Conservation (phyloP, 768 basidiomycete species). For the Coprinopsis cinerea region DNA sequence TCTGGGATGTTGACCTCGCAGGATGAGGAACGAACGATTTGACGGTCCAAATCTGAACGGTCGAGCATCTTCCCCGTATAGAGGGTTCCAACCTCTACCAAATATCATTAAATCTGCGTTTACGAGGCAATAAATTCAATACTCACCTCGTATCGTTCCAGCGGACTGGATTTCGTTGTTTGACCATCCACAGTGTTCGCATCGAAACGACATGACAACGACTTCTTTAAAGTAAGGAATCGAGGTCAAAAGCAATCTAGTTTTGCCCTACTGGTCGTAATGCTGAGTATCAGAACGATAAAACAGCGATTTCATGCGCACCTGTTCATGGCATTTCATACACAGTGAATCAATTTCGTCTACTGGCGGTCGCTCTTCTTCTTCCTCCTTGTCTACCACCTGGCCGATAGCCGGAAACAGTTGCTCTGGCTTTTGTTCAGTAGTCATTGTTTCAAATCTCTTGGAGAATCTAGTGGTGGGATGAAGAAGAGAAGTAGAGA, state of each 20-base stretch:
- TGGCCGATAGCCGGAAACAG: slow-evolving; percentile 58
- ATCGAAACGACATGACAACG: slow-evolving; percentile 94
- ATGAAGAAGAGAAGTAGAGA: too few relatives aligned
- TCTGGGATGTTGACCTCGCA: slow-evolving; percentile 85
- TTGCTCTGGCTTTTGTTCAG: slow-evolving; percentile 12
- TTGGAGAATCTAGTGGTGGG: neutral
- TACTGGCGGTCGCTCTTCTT: slow-evolving; percentile 26
- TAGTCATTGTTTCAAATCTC: neutral
- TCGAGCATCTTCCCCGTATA: slow-evolving; percentile 78
- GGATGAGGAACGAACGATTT: slow-evolving; percentile 83
- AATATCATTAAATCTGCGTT: neutral
- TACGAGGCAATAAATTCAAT: neutral
- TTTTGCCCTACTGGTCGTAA: slow-evolving; percentile 61
- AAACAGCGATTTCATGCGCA: slow-evolving; percentile 26
- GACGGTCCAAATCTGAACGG: slow-evolving; percentile 80
- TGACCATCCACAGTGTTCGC: slow-evolving; percentile 81
- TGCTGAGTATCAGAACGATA: neutral
- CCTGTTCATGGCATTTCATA: slow-evolving; percentile 91
- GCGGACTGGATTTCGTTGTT: slow-evolving; percentile 97
- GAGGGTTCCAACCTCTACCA: slow-evolving; percentile 69
- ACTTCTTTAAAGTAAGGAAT: slow-evolving; percentile 96
- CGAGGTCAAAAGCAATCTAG: slow-evolving; percentile 81
- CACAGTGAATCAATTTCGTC: slow-evolving; percentile 89
- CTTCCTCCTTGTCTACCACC: slow-evolving; percentile 36
- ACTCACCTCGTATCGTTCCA: slow-evolving; percentile 74